Evolutionary conservation across 2,329 filamentous ascomycete genomes (phyloP).

Genomic region (Aspergillus pseudoviridinutans): DNA sequence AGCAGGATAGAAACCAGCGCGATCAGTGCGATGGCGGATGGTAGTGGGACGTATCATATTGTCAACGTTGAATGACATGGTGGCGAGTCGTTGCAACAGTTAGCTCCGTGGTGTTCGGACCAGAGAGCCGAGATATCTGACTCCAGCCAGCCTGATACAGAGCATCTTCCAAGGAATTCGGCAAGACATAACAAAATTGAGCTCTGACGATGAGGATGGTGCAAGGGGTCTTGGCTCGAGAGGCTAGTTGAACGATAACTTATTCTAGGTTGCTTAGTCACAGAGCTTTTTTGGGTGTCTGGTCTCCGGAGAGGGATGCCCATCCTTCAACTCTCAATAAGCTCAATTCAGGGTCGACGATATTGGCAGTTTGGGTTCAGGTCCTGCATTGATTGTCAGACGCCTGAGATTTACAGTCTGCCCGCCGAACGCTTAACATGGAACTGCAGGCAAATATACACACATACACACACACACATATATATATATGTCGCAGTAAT

Average conservation of each 20-base stretch:
- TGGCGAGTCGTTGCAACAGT: slow-evolving; percentile 45
- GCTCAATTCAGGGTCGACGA: slow-evolving; percentile 11
- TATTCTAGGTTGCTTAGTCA: not conserved
- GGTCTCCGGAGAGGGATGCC: slow-evolving; percentile 1
- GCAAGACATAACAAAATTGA: slow-evolving; percentile 8
- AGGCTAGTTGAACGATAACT: not conserved
- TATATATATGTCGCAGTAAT: not conserved
- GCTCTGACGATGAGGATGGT: not conserved
- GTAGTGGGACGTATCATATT: slow-evolving; percentile 12
- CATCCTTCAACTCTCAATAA: slow-evolving; percentile 9
- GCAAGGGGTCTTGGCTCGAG: not conserved
- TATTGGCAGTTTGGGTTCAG: not conserved
- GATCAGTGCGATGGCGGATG: not conserved
- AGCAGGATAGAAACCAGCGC: not conserved
- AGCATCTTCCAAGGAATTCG: slow-evolving; percentile 14
- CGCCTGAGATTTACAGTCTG: not conserved
- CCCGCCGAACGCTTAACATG: not conserved
- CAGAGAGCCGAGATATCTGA: slow-evolving; percentile 22
- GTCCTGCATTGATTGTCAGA: not conserved
- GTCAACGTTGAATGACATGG: slow-evolving; percentile 55
- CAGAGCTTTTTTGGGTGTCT: not conserved
- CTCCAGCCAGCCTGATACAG: slow-evolving; percentile 8
- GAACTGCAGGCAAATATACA: not conserved
- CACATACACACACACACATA: too few relatives aligned
- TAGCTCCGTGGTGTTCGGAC: slow-evolving; percentile 54